Base-by-base conservation (phyloP, 202 grass and related monocot genomes). In the Hordeum pubiflorum region DNA sequence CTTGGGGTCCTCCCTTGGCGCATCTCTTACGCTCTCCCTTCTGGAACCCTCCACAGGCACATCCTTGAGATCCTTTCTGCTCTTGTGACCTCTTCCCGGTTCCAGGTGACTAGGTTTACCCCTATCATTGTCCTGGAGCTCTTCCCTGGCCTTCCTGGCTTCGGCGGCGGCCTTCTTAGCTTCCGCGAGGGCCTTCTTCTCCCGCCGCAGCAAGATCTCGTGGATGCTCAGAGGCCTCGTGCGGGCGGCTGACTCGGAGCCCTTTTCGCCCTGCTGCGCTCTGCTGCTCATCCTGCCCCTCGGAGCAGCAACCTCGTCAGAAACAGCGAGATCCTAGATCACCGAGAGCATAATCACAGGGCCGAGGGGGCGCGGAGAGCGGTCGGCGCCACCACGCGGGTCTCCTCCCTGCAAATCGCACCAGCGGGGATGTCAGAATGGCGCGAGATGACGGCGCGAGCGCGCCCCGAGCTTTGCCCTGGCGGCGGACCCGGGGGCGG, bases 191-290 rank as follows among this genome's bases (percentile, higher is more conserved):
- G 76, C 72, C 87, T 93, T 94, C 60, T 86, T 93, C 56, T 89
- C 88, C 76, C 96, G 89, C 41, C 23, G 84, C 64, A 86, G 76
- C 87, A 99, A 85, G 33, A 99, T 96, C 59, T 99, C 92, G 31
- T 99, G 82, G 74, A 91, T 90, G 87, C 90, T 93, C 65, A 93
- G 13, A 91, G 96, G 92, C 58, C 96, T 84, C 61, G 96, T 99
- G 44, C 96, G 88, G 4, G 96, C 96, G 75, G 96, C 62, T 17
- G 92, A 93, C 38, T 91, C 92, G 44, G 82, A 87, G 44, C 83
- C 83, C 27, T 55, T 62, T 60, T 82, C 60, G 26, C 40, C 33
- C 8, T 67, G 11, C 9, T 67, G 11, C 32, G 40, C 78, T 70
- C 76, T 91, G 61, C 60, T 89, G 54, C 82, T 83, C 92, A 94